Evolutionary conservation across 2,329 filamentous ascomycete species (phyloP).

Genomic region (Colletotrichum lindemuthianum): DNA sequence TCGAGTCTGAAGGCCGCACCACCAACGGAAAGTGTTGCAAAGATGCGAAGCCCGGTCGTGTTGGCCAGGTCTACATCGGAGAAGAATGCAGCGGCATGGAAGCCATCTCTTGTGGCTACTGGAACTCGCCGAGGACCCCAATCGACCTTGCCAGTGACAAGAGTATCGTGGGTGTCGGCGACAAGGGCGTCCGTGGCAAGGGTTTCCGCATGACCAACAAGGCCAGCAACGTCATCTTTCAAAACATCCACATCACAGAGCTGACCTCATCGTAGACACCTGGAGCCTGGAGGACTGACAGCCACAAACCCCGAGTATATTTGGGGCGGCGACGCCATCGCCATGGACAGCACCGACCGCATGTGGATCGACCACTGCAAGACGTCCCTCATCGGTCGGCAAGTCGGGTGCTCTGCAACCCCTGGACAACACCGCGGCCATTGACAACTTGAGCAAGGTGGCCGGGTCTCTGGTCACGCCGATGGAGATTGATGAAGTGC

Average conservation of each 20-base stretch:
- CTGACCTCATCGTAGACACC: background rate
- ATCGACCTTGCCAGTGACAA: constrained; percentile 43
- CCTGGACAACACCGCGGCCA: background rate
- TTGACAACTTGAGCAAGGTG: background rate
- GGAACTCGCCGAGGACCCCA: constrained; percentile 40
- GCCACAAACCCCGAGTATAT: constrained; percentile 45
- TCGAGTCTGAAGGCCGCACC: constrained; percentile 37
- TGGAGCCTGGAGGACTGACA: background rate
- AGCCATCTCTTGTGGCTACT: constrained; percentile 42
- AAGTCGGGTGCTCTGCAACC: background rate
- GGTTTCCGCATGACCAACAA: constrained; percentile 54
- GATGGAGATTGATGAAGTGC: background rate
- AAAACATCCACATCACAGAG: constrained; percentile 57
- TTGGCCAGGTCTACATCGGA: constrained; percentile 41
- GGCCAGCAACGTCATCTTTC: constrained; percentile 60
- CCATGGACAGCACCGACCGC: constrained; percentile 43
- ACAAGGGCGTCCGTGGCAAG: constrained; percentile 46
- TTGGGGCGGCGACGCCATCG: constrained; percentile 50
- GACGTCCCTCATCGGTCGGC: constrained; percentile 53
- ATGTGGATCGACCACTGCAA: constrained; percentile 52
- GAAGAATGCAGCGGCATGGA: constrained; percentile 37
- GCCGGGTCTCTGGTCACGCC: background rate
- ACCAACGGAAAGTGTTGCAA: constrained; percentile 36
- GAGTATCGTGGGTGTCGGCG: constrained; percentile 40
- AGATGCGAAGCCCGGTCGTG: constrained; percentile 11